Base-by-base conservation (phyloP, 202 grass and related monocot species). In the Elaeis oleifera region DNA sequence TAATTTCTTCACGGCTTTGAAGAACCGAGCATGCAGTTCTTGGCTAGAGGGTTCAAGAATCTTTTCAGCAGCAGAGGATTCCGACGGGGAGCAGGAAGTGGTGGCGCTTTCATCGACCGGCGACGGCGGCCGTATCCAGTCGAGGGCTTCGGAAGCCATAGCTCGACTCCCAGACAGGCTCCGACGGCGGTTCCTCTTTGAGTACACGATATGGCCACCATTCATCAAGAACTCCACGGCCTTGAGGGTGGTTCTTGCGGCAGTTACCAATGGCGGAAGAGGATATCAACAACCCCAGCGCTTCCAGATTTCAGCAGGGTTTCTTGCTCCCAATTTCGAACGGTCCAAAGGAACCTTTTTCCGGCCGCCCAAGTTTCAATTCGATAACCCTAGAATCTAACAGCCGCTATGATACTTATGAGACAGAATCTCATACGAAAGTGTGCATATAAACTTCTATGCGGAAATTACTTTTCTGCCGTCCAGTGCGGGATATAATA, bases 151-250 rank as follows among this genome's bases (percentile, higher is more conserved):
- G n/a, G 54, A 67, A 32, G 53, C 17, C 25, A 24, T 21, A 28
- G 17, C 22, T 44, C 9, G 36, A 44, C 36, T 44, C 8, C 36
- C 36, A 13, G 9, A 44, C 1, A 44, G 36, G 36, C 36, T 44
- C 8, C 36, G 36, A 44, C 36, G 2, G 36, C 9, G 36, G 36
- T 44, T 13, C 9, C 36, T 44, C 36, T 44, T 44, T 5, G 16
- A 28, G 5, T 23, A 18, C 5, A 51, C 52, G 51, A 71, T 17
- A 50, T 59, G 69, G 39, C 53, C 56, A 57, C 44, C 69, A 50
- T 59, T 61, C 69, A 62, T 72, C 52, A 72, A 52, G 56, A 72
- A 59, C 69, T 50, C 69, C 56, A 57, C 69, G 31, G 52, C 49
- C 21, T 59, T 11, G 22, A 72, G 56, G 22, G 69, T 31, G 36